Percentiles rank a stretch among this genome's conserved stretches.
Conservation (phyloP, 768 basidiomycete species). For the Filobasidium floriforme region DNA sequence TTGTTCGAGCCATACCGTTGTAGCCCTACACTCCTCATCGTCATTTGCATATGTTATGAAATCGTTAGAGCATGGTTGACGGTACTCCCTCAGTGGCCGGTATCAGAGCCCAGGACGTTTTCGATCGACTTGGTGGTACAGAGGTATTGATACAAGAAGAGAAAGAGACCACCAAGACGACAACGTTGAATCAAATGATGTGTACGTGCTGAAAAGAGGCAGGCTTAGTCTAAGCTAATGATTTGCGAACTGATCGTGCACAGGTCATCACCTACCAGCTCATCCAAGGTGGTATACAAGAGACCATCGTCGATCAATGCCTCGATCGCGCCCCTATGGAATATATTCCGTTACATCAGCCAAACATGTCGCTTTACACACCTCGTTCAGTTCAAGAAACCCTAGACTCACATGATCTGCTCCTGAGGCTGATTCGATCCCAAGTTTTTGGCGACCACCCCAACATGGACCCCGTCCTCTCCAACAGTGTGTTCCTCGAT, state of each 20-base stretch:
- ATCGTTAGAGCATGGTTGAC: too few species aligned
- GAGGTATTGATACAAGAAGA: not conserved
- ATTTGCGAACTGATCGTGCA: not conserved
- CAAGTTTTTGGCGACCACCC: conserved; percentile 61
- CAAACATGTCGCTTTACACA: not conserved
- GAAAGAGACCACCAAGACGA: not conserved
- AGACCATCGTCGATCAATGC: conserved; percentile 69
- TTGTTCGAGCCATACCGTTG: too few species aligned
- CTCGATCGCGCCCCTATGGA: conserved; percentile 59
- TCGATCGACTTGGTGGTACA: not conserved
- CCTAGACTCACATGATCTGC: conserved; percentile 56
- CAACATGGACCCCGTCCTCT: conserved; percentile 63
- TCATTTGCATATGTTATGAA: too few species aligned
- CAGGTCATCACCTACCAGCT: conserved; percentile 52
- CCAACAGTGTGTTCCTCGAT: not conserved
- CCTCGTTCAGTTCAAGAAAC: conserved; percentile 34
- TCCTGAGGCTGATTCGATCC: conserved; percentile 51
- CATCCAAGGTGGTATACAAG: conserved; percentile 72
- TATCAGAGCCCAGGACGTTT: not conserved
- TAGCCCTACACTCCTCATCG: too few species aligned
- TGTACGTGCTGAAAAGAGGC: not conserved
- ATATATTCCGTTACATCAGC: conserved; percentile 1
- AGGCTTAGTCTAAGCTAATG: not conserved
- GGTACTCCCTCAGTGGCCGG: too few species aligned
- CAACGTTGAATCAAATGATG: not conserved